A percentile compares a stretch with the other conserved stretches of the same genome.
Evolutionary conservation across 495 filamentous ascomycete genomes (phyloP).

Genomic region (Pseudotulostoma volvatum): DNA sequence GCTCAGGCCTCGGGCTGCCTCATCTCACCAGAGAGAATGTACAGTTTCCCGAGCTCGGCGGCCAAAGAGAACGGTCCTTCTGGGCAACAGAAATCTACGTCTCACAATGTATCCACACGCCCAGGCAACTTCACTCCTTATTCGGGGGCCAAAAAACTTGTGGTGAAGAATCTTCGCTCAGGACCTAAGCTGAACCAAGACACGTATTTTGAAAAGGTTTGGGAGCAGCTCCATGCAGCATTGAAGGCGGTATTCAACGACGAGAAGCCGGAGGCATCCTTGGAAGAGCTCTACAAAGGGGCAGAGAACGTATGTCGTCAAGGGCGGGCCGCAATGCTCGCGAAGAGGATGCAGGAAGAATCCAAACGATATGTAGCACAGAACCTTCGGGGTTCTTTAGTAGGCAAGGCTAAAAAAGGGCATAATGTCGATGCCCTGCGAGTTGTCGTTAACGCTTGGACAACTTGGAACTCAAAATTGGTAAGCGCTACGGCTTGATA

Average conservation of each 20-base stretch:
- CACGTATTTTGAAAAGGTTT: conserved; percentile 56
- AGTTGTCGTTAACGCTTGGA: conserved; percentile 55
- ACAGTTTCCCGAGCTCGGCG: conserved; percentile 28
- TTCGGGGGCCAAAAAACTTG: conserved; percentile 59
- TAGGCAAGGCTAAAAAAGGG: conserved; percentile 29
- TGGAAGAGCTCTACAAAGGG: conserved; percentile 78
- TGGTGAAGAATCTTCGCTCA: conserved; percentile 70
- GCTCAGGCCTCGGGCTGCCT: conserved; percentile 4
- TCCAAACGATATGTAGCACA: conserved; percentile 46
- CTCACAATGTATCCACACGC: conserved; percentile 11
- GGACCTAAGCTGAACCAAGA: conserved; percentile 39
- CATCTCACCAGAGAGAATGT: conserved; percentile 26
- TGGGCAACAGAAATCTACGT: conserved; percentile 9
- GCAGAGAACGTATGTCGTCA: conserved; percentile 80
- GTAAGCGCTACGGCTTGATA: conserved; percentile 24
- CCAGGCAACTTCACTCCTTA: conserved; percentile 26
- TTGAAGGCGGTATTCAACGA: conserved; percentile 54
- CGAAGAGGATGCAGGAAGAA: conserved; percentile 39
- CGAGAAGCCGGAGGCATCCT: conserved; percentile 42
- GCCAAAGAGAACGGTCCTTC: conserved; percentile 17
- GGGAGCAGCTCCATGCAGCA: conserved; percentile 53
- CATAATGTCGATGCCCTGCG: conserved; percentile 46
- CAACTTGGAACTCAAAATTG: conserved; percentile 60
- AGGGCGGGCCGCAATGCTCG: conserved; percentile 48
- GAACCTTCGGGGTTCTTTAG: conserved; percentile 36